These are phyloP conservation scores for Cornus florida DNA, from an alignment of 148 eudicot genomes.

Conservation along the genomic window DNA sequence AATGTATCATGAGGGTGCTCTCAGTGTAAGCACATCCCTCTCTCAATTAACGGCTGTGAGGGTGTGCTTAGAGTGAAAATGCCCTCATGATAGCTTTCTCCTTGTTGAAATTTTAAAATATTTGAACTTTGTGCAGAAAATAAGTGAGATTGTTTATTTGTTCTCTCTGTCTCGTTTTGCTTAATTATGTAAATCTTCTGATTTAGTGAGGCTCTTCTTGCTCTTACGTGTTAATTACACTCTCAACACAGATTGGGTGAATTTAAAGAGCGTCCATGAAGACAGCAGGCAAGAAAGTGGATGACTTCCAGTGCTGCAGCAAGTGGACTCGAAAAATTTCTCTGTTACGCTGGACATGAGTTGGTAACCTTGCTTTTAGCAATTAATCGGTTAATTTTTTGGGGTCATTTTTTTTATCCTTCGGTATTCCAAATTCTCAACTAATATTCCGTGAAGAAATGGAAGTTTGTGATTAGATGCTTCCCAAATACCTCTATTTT, in stretches of 20 bases:
- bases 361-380: neutral
- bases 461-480: neutral
- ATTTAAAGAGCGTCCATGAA: neutral
- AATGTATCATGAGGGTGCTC: too few relatives aligned
- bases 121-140: neutral
- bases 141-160: neutral
- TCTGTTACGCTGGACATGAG: neutral
- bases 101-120: neutral
- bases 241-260: neutral
- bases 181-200: neutral
- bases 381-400: too few relatives aligned
- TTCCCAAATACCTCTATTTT: too few relatives aligned
- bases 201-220: neutral
- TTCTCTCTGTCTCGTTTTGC: neutral
- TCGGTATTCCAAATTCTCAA: neutral
- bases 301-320: neutral
- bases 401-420: too few relatives aligned
- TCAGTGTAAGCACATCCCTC: neutral
- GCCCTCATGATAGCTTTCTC: neutral
- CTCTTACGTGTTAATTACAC: neutral
- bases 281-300: neutral
- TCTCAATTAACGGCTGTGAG: neutral
- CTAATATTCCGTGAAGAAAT: neutral
- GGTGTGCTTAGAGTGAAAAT: neutral
- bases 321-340: neutral